Base-by-base conservation (phyloP, 768 basidiomycete species). In the Tricholoma terreum region DNA sequence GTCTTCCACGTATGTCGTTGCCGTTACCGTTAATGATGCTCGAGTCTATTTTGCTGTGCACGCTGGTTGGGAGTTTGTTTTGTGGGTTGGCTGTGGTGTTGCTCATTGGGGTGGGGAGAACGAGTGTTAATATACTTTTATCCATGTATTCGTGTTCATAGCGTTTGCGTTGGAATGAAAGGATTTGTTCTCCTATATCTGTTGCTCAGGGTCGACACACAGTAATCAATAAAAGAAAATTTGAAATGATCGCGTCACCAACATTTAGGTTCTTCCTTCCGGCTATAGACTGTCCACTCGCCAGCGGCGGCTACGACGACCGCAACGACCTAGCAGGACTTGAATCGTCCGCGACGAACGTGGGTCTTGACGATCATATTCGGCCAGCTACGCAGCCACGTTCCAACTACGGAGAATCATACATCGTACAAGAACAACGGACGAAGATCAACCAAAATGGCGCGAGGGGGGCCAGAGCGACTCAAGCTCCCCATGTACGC, bases 401-500 rank as follows among this genome's bases (percentile, higher is more conserved):
- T 10, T 35, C 10, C 34, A 35, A 35, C 34, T 35, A 14, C 34
- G 12, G 12, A 35, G 34, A 35, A 14, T 10, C 4, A 35, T 12
- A 22, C 12, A 12, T 22, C 22, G 14, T 12, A 43, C 43, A 45
- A 45, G 22, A 45, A 45, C 14, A 24, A 46, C 45, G 52, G 38
- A 53, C 15, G 36, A 53, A 40, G 7, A 21, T 12, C 7, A 30
- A 49, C 53, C 21, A 40, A 33, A 38, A 73, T 78, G 80, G 72
- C 75, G 36, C 71, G 73, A 58, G 67, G 65, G 57, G 73, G 71
- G 51, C 78, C 82, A 68, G 79, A 80, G 61, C 77, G 80, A 50
- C 73, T 82, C 19, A 60, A 61, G 30, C 57, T 56, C 11, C 82
- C 82, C 31, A 74, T 81, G 73, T 80, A 80, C 68, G 74, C 75